Conservation (phyloP, 441 rosid genomes). For the Eutrema salsugineum region DNA sequence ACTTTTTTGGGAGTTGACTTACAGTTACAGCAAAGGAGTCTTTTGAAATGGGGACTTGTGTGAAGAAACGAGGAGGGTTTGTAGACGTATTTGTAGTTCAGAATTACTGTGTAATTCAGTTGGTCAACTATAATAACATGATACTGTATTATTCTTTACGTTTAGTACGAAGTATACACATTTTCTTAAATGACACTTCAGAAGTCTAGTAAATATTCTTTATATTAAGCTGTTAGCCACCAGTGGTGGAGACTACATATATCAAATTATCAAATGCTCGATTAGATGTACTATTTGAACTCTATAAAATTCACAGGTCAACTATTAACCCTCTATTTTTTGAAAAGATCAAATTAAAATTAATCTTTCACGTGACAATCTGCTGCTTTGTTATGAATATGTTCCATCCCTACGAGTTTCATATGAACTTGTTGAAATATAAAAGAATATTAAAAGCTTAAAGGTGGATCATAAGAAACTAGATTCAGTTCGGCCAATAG, state of each 20-base stretch:
- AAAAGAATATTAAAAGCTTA: too few relatives aligned
- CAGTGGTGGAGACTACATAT: not conserved
- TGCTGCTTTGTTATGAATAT: not conserved
- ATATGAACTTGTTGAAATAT: not conserved
- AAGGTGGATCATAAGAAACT: too few relatives aligned
- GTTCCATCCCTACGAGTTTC: not conserved
- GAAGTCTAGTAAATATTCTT: not conserved
- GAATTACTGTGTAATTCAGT: not conserved
- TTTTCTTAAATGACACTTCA: not conserved
- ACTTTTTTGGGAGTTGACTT: not conserved
- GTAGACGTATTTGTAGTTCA: slow-evolving; percentile 4
- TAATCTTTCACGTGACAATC: not conserved
- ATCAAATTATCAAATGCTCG: too few relatives aligned
- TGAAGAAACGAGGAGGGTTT: not conserved
- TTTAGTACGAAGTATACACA: not conserved
- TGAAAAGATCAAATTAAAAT: not conserved
- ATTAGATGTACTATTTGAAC: not conserved
- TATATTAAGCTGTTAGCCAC: not conserved
- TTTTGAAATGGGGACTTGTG: not conserved
- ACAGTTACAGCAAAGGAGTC: not conserved
- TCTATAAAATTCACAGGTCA: not conserved
- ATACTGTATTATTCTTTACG: not conserved
- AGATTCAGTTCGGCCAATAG: too few relatives aligned
- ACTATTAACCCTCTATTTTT: not conserved
- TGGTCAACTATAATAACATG: not conserved